Conservation (phyloP, 1,284 basidiomycete species). For the Marasmius oreades region DNA sequence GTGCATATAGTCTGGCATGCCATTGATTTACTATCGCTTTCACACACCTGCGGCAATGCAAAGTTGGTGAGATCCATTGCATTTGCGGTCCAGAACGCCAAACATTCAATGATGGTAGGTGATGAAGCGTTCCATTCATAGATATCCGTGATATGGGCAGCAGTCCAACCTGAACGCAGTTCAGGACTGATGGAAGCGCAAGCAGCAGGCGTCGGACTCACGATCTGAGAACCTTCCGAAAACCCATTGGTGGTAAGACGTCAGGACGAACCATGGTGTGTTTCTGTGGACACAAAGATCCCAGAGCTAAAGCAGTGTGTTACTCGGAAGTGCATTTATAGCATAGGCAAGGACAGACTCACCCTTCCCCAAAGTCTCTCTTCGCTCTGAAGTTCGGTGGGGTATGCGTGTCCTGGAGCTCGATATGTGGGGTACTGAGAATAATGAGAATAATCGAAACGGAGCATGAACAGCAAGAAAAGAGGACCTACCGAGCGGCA, state of each 20-base stretch:
- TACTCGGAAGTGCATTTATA: slow-evolving; percentile 12
- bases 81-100: slow-evolving; percentile 52
- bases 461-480: not conserved
- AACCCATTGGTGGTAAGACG: slow-evolving; percentile 67
- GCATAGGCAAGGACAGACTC: slow-evolving; percentile 3
- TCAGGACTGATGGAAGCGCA: not conserved
- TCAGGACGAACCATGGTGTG: slow-evolving; percentile 64
- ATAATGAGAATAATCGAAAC: not conserved
- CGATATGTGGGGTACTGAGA: slow-evolving; percentile 37
- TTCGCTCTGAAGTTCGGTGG: slow-evolving; percentile 30
- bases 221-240: slow-evolving; percentile 68
- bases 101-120: slow-evolving; percentile 45
- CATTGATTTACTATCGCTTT: slow-evolving; percentile 24
- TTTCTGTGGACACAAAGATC: slow-evolving; percentile 53
- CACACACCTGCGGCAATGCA: slow-evolving; percentile 39
- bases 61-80: slow-evolving; percentile 39
- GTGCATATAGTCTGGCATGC: slow-evolving; percentile 35
- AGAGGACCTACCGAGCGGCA: slow-evolving; percentile 40
- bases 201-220: slow-evolving; percentile 21
- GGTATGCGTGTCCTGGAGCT: slow-evolving; percentile 27
- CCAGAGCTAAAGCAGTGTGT: slow-evolving; percentile 46
- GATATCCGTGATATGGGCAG: slow-evolving; percentile 44
- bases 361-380: slow-evolving; percentile 70
- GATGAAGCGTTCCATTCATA: slow-evolving; percentile 33
- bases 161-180: slow-evolving; percentile 44